Percentiles rank a stretch among this genome's conserved stretches.
Conservation (phyloP, 805 yeast species). For the Jamesozyma gamospora region DNA sequence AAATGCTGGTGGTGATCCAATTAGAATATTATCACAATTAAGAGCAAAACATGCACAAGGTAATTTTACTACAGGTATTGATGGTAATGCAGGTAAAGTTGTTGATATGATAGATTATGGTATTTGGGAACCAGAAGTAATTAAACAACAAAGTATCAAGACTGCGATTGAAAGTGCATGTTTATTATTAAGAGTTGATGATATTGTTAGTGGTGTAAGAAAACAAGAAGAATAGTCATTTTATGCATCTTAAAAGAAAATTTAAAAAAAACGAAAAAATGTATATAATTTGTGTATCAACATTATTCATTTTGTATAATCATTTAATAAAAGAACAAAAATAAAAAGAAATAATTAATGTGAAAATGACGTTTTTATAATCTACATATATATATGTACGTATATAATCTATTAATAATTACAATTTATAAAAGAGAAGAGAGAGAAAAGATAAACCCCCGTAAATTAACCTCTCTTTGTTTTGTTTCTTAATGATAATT, state of each 20-base stretch:
- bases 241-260: background rate
- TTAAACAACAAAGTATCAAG: slow-evolving; percentile 91
- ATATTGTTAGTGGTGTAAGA: slow-evolving; percentile 92
- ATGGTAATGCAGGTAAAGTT: slow-evolving; percentile 88
- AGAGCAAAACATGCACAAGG: slow-evolving; percentile 97
- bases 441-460: too few species aligned
- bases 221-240: slow-evolving; percentile 29
- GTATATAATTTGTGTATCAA: too few species aligned
- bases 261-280: background rate
- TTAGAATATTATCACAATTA: slow-evolving; percentile 76
- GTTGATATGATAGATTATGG: slow-evolving; percentile 96
- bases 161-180: slow-evolving; percentile 98
- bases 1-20: slow-evolving; percentile 96
- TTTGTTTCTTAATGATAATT: slow-evolving; percentile 11
- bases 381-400: background rate
- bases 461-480: too few species aligned
- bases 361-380: too few species aligned
- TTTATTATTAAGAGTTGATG: slow-evolving; percentile 89
- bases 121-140: slow-evolving; percentile 98
- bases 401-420: too few species aligned
- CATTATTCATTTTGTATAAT: too few species aligned
- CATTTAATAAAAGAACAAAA: too few species aligned
- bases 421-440: too few species aligned
- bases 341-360: too few species aligned
- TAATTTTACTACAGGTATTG: slow-evolving; percentile 74